Evolutionary conservation across 1,284 basidiomycete species (phyloP).

Genomic region (Ustilago loliicola): DNA sequence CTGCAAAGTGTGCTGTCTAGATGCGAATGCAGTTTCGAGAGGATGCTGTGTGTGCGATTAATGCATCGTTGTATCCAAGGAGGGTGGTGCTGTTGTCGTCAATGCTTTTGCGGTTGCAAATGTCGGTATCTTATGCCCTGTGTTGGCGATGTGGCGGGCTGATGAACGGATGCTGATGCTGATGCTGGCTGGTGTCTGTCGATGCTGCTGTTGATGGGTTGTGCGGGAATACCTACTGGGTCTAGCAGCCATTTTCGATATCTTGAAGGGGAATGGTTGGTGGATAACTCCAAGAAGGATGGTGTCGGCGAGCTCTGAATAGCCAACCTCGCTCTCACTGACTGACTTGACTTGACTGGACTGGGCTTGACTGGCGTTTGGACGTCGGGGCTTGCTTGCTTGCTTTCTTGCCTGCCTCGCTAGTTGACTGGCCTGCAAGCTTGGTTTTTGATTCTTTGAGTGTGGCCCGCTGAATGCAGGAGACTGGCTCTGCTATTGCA

Average conservation of each 20-base stretch:
- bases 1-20: background rate
- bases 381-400: background rate
- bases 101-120: background rate
- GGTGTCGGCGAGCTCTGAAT: slow-evolving; percentile 45
- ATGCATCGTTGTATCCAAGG: background rate
- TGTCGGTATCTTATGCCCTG: background rate
- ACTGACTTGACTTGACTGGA: background rate
- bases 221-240: slow-evolving; percentile 56
- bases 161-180: background rate
- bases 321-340: slow-evolving; percentile 22
- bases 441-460: background rate
- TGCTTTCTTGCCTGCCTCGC: background rate
- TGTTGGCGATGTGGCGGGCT: background rate
- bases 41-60: background rate
- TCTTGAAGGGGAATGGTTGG: slow-evolving; percentile 58
- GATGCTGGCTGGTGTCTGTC: slow-evolving; percentile 8
- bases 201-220: slow-evolving; percentile 24
- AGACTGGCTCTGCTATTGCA: slow-evolving; percentile 23
- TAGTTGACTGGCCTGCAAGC: slow-evolving; percentile 1
- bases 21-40: background rate
- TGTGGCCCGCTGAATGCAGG: too few species aligned
- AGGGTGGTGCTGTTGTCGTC: background rate
- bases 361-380: background rate
- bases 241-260: slow-evolving; percentile 64
- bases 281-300: slow-evolving; percentile 55